Base-by-base conservation (phyloP, 2,329 filamentous ascomycete species). In the Aspergillus vadensis region DNA sequence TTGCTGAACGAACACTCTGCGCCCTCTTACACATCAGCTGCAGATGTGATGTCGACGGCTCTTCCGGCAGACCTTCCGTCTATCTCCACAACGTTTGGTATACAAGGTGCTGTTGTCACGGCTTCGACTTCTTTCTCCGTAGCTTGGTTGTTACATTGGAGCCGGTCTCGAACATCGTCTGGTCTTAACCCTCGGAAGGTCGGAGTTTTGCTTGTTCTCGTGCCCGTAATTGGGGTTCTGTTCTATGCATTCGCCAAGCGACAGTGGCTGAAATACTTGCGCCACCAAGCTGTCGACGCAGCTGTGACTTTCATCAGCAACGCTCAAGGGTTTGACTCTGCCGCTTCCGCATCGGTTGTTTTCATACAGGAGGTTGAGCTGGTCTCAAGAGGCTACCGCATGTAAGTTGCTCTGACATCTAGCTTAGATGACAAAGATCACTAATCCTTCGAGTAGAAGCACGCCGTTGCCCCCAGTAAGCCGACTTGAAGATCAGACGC, bases 281-380 rank as follows among this genome's bases (percentile, higher is more conserved):
- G 91, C 57, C 86, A 89, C 55, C 88, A 93, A 72, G 88, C 90
- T 0, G 82, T 96, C 39, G 82, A 86, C 36, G 86, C 88, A 63
- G 87, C 90, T 5, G 86, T 86, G 10, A 78, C 81, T 0, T 87
- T 96, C 65, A 87, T 95, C 49, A 82, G 85, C 50, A 88, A 87
- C 70, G 88, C 92, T 41, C 91, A 96, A 71, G 87, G 88, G 53
- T 92, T 96, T 68, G 92, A 97, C 76, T 86, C 88, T 43, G 88
- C 89, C 21, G 88, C 86, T 43, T 88, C 88, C 41, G 89, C 91
- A 32, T 90, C 91, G 2, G 81, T 97, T 58, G 87, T 90, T 39
- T 84, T 97, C 62, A 89, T 97, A 63, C 93, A 97, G 74, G 93
- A 97, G 77, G 92, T 97, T n/a, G 93, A 97, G 78, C 83, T 97